Conservation (phyloP, 495 filamentous ascomycete genomes). For the Penicillium cinerascens region DNA sequence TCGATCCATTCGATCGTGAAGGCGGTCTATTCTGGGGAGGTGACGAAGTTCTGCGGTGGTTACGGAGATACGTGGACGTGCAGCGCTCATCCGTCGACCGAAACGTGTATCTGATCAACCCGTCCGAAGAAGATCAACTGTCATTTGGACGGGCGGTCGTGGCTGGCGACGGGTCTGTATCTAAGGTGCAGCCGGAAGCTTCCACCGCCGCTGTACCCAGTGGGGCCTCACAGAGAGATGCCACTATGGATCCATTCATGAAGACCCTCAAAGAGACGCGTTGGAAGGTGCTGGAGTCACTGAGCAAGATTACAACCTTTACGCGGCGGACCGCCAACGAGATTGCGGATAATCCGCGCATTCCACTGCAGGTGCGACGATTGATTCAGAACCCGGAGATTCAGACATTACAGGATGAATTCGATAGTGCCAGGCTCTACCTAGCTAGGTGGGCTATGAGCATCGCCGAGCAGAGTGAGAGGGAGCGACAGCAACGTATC, state of each 20-base stretch:
- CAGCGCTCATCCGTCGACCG: slow-evolving; percentile 80
- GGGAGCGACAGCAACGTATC: slow-evolving; percentile 76
- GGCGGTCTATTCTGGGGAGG: slow-evolving; percentile 95
- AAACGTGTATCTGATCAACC: slow-evolving; percentile 88
- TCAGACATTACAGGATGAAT: slow-evolving; percentile 91
- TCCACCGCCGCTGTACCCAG: slow-evolving; percentile 29
- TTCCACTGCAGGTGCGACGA: slow-evolving; percentile 82
- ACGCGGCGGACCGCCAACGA: slow-evolving; percentile 89
- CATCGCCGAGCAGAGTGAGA: slow-evolving; percentile 92
- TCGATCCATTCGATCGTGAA: slow-evolving; percentile 84
- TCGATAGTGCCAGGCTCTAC: slow-evolving; percentile 92
- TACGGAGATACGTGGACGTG: slow-evolving; percentile 76
- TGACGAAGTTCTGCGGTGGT: slow-evolving; percentile 90
- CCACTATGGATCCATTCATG: slow-evolving; percentile 89
- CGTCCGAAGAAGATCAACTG: slow-evolving; percentile 73
- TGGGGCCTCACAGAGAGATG: slow-evolving; percentile 50
- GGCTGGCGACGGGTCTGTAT: slow-evolving; percentile 30
- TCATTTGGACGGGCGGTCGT: slow-evolving; percentile 62
- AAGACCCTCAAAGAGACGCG: slow-evolving; percentile 93
- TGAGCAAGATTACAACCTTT: slow-evolving; percentile 95
- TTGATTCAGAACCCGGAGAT: slow-evolving; percentile 91
- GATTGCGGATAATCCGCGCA: slow-evolving; percentile 79
- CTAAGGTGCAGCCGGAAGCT: slow-evolving; percentile 32
- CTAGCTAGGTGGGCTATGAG: slow-evolving; percentile 98
- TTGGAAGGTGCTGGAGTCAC: slow-evolving; percentile 92